Conservation (phyloP, 169 alveolate species). For the Miamiensis avidus region DNA sequence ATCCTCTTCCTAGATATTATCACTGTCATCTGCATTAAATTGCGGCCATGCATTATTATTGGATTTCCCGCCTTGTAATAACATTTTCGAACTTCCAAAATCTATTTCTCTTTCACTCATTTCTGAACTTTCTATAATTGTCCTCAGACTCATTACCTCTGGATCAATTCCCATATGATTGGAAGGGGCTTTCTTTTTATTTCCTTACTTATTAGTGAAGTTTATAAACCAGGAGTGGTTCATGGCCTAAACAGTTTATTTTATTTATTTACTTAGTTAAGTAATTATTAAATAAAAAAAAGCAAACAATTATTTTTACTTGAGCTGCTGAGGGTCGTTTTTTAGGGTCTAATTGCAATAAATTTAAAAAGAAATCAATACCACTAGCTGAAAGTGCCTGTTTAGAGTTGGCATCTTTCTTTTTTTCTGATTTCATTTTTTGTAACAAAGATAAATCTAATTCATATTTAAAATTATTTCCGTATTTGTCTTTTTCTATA, state of each 20-base stretch:
- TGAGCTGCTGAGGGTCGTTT: conserved; percentile 9
- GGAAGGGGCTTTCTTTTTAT: background rate
- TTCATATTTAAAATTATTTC: conserved; percentile 2
- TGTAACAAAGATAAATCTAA: conserved; percentile 4
- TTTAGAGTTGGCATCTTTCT: conserved; percentile 10
- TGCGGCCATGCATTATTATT: too few relatives aligned
- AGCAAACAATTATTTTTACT: background rate
- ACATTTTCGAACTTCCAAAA: background rate
- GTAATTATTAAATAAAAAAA: too few relatives aligned
- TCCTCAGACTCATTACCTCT: background rate
- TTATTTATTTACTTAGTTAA: too few relatives aligned
- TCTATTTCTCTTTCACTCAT: background rate
- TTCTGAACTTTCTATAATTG: background rate
- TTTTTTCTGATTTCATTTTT: conserved; percentile 21
- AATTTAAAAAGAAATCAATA: conserved; percentile 13
- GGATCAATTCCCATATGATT: background rate
- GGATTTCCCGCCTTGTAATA: too few relatives aligned
- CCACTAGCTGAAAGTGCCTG: conserved; percentile 17
- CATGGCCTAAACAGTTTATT: background rate
- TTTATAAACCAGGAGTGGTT: conserved; percentile 30
- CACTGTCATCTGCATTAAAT: background rate
- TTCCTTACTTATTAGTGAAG: conserved; percentile 5
- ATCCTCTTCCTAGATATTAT: background rate
- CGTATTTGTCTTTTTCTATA: conserved; percentile 6
- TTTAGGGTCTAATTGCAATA: conserved; percentile 9